These are phyloP conservation scores for Didymosphaeria variabile DNA, from an alignment of 2,329 filamentous ascomycete species.

Conservation along the genomic window DNA sequence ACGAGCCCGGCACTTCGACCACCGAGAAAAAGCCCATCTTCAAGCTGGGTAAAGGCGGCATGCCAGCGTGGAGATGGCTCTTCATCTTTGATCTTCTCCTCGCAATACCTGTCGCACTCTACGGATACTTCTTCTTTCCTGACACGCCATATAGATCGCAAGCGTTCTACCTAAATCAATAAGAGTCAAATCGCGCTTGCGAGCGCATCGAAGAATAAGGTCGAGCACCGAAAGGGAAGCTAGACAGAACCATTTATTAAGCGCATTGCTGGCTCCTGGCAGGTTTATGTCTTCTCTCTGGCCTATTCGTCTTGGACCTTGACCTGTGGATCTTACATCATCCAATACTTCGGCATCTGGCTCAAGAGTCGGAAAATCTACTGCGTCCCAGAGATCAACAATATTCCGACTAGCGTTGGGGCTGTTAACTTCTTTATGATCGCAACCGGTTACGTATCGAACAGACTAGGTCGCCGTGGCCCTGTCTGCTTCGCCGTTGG, in stretches of 20 bases:
- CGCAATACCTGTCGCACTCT: conserved; percentile 50
- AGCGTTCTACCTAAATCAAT: conserved; percentile 53
- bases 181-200: conserved; percentile 29
- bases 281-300: conserved; percentile 55
- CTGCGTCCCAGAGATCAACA: conserved; percentile 55
- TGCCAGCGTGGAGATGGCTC: conserved; percentile 31
- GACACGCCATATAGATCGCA: conserved; percentile 56
- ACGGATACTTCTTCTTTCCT: conserved; percentile 51
- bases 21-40: conserved; percentile 26
- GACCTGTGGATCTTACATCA: conserved; percentile 51
- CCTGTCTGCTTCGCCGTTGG: conserved; percentile 52
- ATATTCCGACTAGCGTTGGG: conserved; percentile 56
- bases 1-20: conserved; percentile 21
- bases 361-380: conserved; percentile 49
- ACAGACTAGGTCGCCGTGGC: conserved; percentile 48
- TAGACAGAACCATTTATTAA: conserved; percentile 51
- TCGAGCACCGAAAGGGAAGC: conserved; percentile 49
- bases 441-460: conserved; percentile 36
- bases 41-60: conserved; percentile 20
- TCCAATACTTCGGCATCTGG: conserved; percentile 55
- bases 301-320: conserved; percentile 54
- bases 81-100: conserved; percentile 53
- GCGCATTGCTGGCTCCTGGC: conserved; percentile 55
- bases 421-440: conserved; percentile 57
- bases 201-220: conserved; percentile 46